Conservation (phyloP, 139 green algal genomes). For the Eudorina sp. region DNA sequence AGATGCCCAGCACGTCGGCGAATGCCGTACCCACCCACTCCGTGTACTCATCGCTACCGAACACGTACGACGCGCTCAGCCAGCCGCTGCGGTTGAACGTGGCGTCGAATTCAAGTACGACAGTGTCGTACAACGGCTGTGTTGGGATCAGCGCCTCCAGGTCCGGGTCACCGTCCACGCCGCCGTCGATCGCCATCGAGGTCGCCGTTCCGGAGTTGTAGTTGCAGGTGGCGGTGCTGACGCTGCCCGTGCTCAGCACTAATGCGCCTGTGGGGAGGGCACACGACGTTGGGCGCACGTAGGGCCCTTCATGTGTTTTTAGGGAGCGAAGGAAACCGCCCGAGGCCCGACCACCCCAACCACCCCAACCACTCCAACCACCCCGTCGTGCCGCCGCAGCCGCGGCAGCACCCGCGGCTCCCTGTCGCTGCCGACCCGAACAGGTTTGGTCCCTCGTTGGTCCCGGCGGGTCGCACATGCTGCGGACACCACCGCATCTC, state of each 20-base stretch:
- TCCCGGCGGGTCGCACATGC: too few relatives aligned
- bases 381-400: too few relatives aligned
- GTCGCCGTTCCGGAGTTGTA: neutral
- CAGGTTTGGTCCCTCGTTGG: too few relatives aligned
- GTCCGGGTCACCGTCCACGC: constrained; percentile 11
- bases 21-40: constrained; percentile 28
- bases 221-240: neutral
- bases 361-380: too few relatives aligned
- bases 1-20: constrained; percentile 32
- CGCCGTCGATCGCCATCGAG: neutral
- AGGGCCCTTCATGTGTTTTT: too few relatives aligned
- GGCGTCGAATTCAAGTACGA: constrained; percentile 46
- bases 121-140: constrained; percentile 20
- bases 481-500: too few relatives aligned
- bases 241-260: constrained; percentile 33
- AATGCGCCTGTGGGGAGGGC: neutral
- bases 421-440: too few relatives aligned
- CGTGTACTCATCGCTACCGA: constrained; percentile 10
- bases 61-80: constrained; percentile 3
- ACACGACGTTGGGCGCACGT: too few relatives aligned
- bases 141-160: constrained; percentile 14
- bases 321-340: too few relatives aligned
- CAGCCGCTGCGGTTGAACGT: neutral
- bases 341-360: too few relatives aligned
- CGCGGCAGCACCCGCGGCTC: too few relatives aligned